phyloP scores from a whole-genome alignment of 192 early-diverging fungal genomes.

The Coemansia sp. region DNA sequence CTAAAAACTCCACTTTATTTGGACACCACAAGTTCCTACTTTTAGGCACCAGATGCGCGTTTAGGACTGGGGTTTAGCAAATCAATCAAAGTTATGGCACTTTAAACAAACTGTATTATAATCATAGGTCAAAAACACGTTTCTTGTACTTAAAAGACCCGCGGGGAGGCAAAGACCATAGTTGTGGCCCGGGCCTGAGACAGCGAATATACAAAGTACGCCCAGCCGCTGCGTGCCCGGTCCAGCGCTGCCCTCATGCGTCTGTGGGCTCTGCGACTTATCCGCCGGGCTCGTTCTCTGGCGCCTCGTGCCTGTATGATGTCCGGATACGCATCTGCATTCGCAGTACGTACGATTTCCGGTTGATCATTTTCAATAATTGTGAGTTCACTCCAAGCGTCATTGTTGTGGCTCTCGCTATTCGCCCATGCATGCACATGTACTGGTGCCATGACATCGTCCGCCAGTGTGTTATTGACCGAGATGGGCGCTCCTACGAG shows the following conservation, averaged over 20 bases:
- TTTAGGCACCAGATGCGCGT: too few relatives aligned
- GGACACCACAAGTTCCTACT: too few relatives aligned
- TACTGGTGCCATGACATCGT: neutral
- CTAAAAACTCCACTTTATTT: neutral
- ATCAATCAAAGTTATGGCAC: neutral
- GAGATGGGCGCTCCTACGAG: neutral
- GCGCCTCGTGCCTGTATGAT: neutral
- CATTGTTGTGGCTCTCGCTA: neutral
- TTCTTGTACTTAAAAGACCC: neutral
- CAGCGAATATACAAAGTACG: slow-evolving; percentile 8
- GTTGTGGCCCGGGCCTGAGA: neutral
- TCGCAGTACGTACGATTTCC: neutral
- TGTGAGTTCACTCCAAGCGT: slow-evolving; percentile 2
- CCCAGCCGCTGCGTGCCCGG: slow-evolving; percentile 19
- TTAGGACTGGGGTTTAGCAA: too few relatives aligned
- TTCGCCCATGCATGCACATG: neutral
- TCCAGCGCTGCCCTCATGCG: slow-evolving; percentile 7
- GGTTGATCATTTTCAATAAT: neutral
- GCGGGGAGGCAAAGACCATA: neutral
- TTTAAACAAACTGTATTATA: too few relatives aligned
- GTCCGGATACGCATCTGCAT: neutral
- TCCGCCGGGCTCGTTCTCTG: slow-evolving; percentile 13
- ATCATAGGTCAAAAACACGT: too few relatives aligned
- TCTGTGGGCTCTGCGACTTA: slow-evolving; percentile 17
- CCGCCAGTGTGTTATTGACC: neutral